A percentile compares a stretch with the other conserved stretches of the same genome.
Evolutionary conservation across 805 yeast genomes (phyloP).

Genomic region (Lachancea sp.): DNA sequence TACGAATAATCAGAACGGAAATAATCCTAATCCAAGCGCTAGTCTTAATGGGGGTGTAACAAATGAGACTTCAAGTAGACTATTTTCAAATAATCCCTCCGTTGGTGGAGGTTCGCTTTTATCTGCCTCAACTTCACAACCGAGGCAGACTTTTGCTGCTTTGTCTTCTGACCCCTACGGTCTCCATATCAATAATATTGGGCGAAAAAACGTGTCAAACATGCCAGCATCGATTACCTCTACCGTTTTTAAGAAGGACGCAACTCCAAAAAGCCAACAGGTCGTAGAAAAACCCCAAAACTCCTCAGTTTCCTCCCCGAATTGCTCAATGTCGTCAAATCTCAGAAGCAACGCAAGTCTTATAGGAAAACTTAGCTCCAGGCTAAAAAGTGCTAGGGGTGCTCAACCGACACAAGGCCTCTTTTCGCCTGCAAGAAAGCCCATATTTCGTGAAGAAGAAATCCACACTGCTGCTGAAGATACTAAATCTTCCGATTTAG

Average conservation of each 20-base stretch:
- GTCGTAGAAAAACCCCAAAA: slow-evolving; percentile 11
- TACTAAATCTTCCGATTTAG: slow-evolving; percentile 1
- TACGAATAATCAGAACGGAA: too few relatives aligned
- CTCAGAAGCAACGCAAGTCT: slow-evolving; percentile 15
- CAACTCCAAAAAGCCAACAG: slow-evolving; percentile 1
- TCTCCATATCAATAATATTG: slow-evolving; percentile 23
- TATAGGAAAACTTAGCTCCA: slow-evolving; percentile 34
- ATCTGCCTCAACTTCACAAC: slow-evolving; percentile 7
- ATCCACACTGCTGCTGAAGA: neutral
- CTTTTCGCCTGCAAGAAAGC: slow-evolving; percentile 30
- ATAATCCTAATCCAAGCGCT: neutral
- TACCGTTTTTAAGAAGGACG: slow-evolving; percentile 20
- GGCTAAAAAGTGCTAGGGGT: slow-evolving; percentile 27
- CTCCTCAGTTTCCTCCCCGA: slow-evolving; percentile 18
- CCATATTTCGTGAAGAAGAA: slow-evolving; percentile 4
- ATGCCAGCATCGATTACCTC: slow-evolving; percentile 38
- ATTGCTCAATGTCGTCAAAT: slow-evolving; percentile 11
- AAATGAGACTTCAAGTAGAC: slow-evolving; percentile 10
- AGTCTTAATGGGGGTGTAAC: neutral
- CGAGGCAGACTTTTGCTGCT: slow-evolving; percentile 1
- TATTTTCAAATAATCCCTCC: slow-evolving; percentile 18
- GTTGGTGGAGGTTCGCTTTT: slow-evolving; percentile 12
- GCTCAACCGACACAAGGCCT: slow-evolving; percentile 33
- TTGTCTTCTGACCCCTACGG: slow-evolving; percentile 28
- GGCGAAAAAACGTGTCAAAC: slow-evolving; percentile 27